Conservation (phyloP, 805 yeast genomes). For the Priceomyces castillae region DNA sequence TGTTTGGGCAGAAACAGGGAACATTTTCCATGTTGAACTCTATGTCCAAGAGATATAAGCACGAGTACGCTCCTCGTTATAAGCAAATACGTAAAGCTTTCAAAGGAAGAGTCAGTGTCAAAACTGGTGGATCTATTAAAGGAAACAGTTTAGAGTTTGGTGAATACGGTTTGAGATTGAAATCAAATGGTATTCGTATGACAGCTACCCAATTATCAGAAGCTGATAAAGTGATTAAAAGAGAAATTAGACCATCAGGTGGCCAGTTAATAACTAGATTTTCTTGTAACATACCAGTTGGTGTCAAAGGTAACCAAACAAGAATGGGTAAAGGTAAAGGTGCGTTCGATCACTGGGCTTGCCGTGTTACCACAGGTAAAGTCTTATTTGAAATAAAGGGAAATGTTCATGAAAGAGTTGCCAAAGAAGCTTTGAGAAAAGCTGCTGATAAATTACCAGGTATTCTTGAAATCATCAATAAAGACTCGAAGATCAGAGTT, state of each 20-base stretch:
- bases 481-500: conserved; percentile 63
- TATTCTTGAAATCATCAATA: conserved; percentile 75
- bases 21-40: conserved; percentile 1
- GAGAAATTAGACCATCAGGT: conserved; percentile 75
- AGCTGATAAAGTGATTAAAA: conserved; percentile 82
- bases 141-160: conserved; percentile 86
- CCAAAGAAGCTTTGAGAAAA: conserved; percentile 84
- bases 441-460: conserved; percentile 94
- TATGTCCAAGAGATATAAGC: conserved; percentile 44
- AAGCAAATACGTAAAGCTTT: conserved; percentile 70
- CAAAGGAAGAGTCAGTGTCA: conserved; percentile 91
- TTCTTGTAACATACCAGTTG: conserved; percentile 82
- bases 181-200: conserved; percentile 82
- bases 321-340: conserved; percentile 99
- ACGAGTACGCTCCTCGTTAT: conserved; percentile 77
- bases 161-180: conserved; percentile 78
- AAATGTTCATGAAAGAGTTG: conserved; percentile 80
- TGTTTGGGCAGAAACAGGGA: not conserved
- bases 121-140: conserved; percentile 90
- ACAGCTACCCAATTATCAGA: conserved; percentile 86
- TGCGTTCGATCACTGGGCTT: conserved; percentile 95
- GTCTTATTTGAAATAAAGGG: conserved; percentile 84
- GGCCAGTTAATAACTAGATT: conserved; percentile 79
- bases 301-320: conserved; percentile 95
- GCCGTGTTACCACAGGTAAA: conserved; percentile 93